Percentiles rank a stretch among this genome's conserved stretches.
phyloP scores from a whole-genome alignment of 345 rosid genomes.

The Citrus australasica region DNA sequence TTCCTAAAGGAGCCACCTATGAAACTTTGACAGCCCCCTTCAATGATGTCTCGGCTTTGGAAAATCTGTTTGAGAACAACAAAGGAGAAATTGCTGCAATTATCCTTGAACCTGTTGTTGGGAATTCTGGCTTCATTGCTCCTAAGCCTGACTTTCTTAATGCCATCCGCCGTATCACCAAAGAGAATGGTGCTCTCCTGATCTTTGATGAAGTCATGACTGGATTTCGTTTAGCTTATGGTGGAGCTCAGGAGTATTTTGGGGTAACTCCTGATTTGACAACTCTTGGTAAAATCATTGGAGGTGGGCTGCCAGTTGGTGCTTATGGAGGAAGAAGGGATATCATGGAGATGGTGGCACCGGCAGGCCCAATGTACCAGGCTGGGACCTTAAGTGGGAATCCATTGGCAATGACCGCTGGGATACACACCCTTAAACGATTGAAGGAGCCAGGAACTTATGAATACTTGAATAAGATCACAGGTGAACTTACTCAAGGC shows the following conservation, averaged over 20 bases:
- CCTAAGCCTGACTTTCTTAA: conserved; percentile 72
- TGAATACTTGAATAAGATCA: conserved; percentile 72
- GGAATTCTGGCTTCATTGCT: conserved; percentile 80
- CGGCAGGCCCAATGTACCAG: conserved; percentile 98
- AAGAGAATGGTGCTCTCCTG: conserved; percentile 66
- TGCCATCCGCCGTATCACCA: conserved; percentile 46
- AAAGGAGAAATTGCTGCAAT: conserved; percentile 73
- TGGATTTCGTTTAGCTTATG: conserved; percentile 81
- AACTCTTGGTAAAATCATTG: conserved; percentile 88
- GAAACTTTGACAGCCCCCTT: conserved; percentile 78
- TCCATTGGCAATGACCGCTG: conserved; percentile 94
- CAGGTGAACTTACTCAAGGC: conserved; percentile 61
- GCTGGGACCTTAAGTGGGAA: conserved; percentile 97
- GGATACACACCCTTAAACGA: conserved; percentile 74
- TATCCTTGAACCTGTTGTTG: conserved; percentile 92
- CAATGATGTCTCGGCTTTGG: conserved; percentile 67
- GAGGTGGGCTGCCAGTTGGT: conserved; percentile 91
- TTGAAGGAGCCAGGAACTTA: conserved; percentile 73
- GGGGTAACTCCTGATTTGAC: conserved; percentile 79
- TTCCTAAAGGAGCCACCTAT: conserved; percentile 76
- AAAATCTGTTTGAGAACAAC: conserved; percentile 49
- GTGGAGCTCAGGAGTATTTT: conserved; percentile 92
- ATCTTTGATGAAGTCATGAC: conserved; percentile 97
- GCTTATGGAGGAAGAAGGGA: conserved; percentile 96
- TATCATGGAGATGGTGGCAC: conserved; percentile 97